phyloP scores from a whole-genome alignment of 768 basidiomycete species.

The Leccinellum albellum region DNA sequence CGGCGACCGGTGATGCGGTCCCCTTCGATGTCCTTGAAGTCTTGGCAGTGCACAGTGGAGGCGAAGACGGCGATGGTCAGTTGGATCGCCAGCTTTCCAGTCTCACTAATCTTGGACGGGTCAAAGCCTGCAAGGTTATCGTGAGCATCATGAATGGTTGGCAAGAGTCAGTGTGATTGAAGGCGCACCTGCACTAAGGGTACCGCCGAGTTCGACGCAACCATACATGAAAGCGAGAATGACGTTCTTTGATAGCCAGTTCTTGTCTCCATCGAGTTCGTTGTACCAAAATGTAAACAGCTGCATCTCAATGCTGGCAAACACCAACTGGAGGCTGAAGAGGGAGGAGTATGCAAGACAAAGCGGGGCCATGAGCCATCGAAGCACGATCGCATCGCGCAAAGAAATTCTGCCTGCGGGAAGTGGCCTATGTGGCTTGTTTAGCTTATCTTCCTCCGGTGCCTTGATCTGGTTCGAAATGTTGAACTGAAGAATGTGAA shows the following conservation, averaged over 20 bases:
- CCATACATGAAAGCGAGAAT: conserved; percentile 39
- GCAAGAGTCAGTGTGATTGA: background rate
- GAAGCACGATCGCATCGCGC: conserved; percentile 31
- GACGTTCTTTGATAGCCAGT: conserved; percentile 38
- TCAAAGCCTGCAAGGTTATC: conserved; percentile 17
- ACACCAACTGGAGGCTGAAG: conserved; percentile 31
- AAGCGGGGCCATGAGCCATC: conserved; percentile 33
- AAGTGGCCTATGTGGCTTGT: conserved; percentile 45
- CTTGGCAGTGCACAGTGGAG: conserved; percentile 48
- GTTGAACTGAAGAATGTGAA: conserved; percentile 43
- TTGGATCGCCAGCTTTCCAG: conserved; percentile 30
- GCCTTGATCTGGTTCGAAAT: conserved; percentile 43
- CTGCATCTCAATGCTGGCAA: conserved; percentile 33
- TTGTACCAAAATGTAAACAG: conserved; percentile 36
- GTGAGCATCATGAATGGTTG: background rate
- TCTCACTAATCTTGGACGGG: conserved; percentile 23
- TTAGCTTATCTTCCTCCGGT: conserved; percentile 40
- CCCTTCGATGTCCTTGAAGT: conserved; percentile 45
- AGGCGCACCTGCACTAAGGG: conserved; percentile 34
- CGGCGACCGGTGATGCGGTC: conserved; percentile 37
- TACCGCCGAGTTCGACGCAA: conserved; percentile 37
- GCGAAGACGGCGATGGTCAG: conserved; percentile 38
- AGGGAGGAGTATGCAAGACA: conserved; percentile 35
- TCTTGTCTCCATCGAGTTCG: conserved; percentile 35
- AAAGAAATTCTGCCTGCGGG: conserved; percentile 42